Evolutionary conservation across 495 filamentous ascomycete species (phyloP).

Genomic region (Lepraria neglecta): DNA sequence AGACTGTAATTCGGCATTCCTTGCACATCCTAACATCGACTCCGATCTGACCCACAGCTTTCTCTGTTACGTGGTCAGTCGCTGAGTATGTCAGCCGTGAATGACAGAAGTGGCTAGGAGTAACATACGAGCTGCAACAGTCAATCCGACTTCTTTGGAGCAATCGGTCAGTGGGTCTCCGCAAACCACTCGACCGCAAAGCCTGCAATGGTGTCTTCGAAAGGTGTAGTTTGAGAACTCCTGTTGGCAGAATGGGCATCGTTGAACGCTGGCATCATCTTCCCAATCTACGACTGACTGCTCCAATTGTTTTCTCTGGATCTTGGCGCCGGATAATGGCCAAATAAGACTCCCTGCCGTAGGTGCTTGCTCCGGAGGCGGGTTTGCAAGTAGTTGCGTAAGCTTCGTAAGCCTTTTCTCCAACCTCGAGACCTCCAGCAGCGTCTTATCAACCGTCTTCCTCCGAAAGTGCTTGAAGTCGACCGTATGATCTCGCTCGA

Average conservation of each 20-base stretch:
- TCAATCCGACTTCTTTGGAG: conserved; percentile 75
- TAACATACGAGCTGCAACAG: conserved; percentile 62
- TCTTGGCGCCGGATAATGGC: conserved; percentile 53
- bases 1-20: conserved; percentile 79
- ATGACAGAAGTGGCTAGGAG: not conserved
- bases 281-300: conserved; percentile 93
- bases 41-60: conserved; percentile 46
- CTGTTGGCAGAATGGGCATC: conserved; percentile 90
- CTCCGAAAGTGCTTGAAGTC: conserved; percentile 62
- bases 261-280: conserved; percentile 72
- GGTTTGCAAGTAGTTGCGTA: conserved; percentile 71
- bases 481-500: conserved; percentile 61
- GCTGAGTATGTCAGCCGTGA: conserved; percentile 19
- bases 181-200: conserved; percentile 89
- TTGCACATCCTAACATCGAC: conserved; percentile 87
- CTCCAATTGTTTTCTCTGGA: conserved; percentile 70
- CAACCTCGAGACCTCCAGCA: conserved; percentile 77
- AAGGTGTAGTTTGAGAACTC: conserved; percentile 87
- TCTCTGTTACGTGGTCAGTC: conserved; percentile 19
- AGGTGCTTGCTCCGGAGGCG: conserved; percentile 54
- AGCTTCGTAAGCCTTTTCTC: conserved; percentile 90
- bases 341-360: conserved; percentile 46
- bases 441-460: conserved; percentile 72
- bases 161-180: conserved; percentile 77
- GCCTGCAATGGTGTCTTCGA: conserved; percentile 85